Evolutionary conservation across 2,329 filamentous ascomycete species (phyloP).

Genomic region (Alternaria novae-zelandiae): DNA sequence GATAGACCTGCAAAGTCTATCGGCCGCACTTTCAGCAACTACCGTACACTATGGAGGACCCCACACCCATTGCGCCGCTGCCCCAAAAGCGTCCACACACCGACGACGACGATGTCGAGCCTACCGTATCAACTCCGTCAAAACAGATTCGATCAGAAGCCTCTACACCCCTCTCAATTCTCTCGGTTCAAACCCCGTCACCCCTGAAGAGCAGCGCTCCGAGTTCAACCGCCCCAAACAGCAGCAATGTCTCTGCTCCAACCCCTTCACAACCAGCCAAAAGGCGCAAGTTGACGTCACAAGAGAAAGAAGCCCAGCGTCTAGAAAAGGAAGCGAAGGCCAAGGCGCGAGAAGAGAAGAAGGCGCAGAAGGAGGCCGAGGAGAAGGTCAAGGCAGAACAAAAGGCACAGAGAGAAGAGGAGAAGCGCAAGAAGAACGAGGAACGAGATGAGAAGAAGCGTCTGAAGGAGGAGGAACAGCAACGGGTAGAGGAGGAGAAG

Average conservation of each 20-base stretch:
- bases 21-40: not conserved
- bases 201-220: slow-evolving; percentile 24
- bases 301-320: slow-evolving; percentile 51
- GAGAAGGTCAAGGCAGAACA: slow-evolving; percentile 46
- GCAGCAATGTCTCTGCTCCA: slow-evolving; percentile 14
- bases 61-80: slow-evolving; percentile 20
- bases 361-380: slow-evolving; percentile 44
- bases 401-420: slow-evolving; percentile 46
- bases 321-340: slow-evolving; percentile 49
- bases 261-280: slow-evolving; percentile 46
- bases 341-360: slow-evolving; percentile 45
- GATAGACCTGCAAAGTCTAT: not conserved
- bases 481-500: slow-evolving; percentile 50
- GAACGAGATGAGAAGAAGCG: slow-evolving; percentile 51
- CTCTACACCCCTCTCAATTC: slow-evolving; percentile 39
- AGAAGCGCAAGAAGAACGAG: slow-evolving; percentile 43
- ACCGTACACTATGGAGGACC: slow-evolving; percentile 36
- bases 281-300: slow-evolving; percentile 50
- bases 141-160: slow-evolving; percentile 33
- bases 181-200: slow-evolving; percentile 44
- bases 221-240: slow-evolving; percentile 19
- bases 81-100: slow-evolving; percentile 42
- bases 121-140: slow-evolving; percentile 35
- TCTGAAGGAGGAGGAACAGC: slow-evolving; percentile 56
- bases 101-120: slow-evolving; percentile 38